Conservation (phyloP, 1,284 basidiomycete genomes). For the Fomitiporia mediterranea region DNA sequence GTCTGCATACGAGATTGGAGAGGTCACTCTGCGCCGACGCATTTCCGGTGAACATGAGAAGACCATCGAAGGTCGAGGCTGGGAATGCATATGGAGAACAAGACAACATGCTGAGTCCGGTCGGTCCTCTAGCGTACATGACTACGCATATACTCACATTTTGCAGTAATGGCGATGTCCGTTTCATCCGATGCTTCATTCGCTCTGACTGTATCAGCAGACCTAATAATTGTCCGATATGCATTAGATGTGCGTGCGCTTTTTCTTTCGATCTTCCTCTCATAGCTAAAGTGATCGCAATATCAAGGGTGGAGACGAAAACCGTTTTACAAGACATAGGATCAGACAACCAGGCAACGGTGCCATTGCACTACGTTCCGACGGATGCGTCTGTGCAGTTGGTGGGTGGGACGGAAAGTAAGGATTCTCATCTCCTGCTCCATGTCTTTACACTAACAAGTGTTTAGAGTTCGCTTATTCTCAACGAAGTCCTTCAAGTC, state of each 20-base stretch:
- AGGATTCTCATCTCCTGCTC: too few relatives aligned
- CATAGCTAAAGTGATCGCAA: background rate
- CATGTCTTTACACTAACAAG: too few relatives aligned
- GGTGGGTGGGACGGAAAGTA: slow-evolving; percentile 90
- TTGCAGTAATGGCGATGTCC: slow-evolving; percentile 81
- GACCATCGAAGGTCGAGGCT: slow-evolving; percentile 67
- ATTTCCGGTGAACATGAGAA: slow-evolving; percentile 34
- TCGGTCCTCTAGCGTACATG: slow-evolving; percentile 33
- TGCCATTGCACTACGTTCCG: slow-evolving; percentile 66
- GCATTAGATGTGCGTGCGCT: slow-evolving; percentile 47
- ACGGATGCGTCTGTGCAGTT: slow-evolving; percentile 73
- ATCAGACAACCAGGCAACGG: slow-evolving; percentile 81
- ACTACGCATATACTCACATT: background rate
- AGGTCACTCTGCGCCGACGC: slow-evolving; percentile 47
- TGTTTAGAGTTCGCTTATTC: slow-evolving; percentile 66
- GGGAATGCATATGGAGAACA: slow-evolving; percentile 64
- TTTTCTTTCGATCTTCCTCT: background rate
- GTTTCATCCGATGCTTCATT: slow-evolving; percentile 54
- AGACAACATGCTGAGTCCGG: slow-evolving; percentile 78
- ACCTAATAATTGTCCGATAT: slow-evolving; percentile 74
- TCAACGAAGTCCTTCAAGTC: slow-evolving; percentile 72
- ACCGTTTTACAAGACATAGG: slow-evolving; percentile 32
- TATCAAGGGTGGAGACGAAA: background rate
- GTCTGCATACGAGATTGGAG: slow-evolving; percentile 79
- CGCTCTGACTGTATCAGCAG: slow-evolving; percentile 79